phyloP scores from a whole-genome alignment of 352 stramenopile genomes.

The Globisporangium ultimum region DNA sequence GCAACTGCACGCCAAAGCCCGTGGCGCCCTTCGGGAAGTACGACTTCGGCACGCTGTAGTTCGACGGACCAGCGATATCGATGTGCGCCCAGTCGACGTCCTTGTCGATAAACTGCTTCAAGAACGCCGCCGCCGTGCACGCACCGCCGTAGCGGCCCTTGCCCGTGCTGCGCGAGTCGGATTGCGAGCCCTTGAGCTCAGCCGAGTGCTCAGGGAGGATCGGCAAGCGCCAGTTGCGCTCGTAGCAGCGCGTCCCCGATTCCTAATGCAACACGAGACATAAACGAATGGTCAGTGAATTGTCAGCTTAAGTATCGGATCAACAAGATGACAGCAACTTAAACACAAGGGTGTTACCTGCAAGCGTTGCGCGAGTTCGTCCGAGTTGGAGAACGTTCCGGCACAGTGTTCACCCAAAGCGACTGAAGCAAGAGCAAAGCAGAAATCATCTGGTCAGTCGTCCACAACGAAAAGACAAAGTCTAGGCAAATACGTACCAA shows the following conservation, averaged over 20 bases:
- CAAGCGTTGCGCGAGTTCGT: slow-evolving; percentile 73
- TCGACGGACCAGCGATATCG: slow-evolving; percentile 86
- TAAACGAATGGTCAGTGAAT: slow-evolving; percentile 3
- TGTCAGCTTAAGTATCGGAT: too few relatives aligned
- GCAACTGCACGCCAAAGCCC: slow-evolving; percentile 85
- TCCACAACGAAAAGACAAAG: background rate
- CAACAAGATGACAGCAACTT: background rate
- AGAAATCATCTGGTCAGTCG: background rate
- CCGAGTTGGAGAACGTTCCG: slow-evolving; percentile 91
- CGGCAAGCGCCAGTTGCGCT: slow-evolving; percentile 88
- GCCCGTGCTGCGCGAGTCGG: slow-evolving; percentile 77
- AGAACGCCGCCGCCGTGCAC: slow-evolving; percentile 82
- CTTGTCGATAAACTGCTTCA: slow-evolving; percentile 88
- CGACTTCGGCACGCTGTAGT: slow-evolving; percentile 79
- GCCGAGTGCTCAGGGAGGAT: slow-evolving; percentile 84
- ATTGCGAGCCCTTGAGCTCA: slow-evolving; percentile 77
- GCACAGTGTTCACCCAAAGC: slow-evolving; percentile 87
- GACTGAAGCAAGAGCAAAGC: slow-evolving; percentile 27
- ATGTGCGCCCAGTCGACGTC: slow-evolving; percentile 87
- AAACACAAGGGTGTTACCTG: slow-evolving; percentile 16
- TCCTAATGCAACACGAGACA: slow-evolving; percentile 18
- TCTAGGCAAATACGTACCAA: slow-evolving; percentile 30
- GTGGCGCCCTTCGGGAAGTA: slow-evolving; percentile 86
- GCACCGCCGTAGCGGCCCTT: slow-evolving; percentile 79
- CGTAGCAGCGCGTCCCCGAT: slow-evolving; percentile 55